These are phyloP conservation scores for Isabelozyma gotoi DNA, from an alignment of 805 yeast genomes.

Conservation along the genomic window DNA sequence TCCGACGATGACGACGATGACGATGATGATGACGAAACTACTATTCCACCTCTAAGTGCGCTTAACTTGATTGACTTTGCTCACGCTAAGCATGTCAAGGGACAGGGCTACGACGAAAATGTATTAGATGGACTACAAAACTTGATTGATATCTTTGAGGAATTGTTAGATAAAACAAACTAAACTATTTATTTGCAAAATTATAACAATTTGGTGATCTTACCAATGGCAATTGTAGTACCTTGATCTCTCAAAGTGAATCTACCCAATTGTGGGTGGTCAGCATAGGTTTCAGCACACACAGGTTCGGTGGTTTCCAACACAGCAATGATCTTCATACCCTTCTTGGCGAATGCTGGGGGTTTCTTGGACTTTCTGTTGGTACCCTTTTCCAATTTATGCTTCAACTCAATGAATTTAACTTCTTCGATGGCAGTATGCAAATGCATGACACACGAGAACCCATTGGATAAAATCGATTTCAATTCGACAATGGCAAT, in stretches of 20 bases:
- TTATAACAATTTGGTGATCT: conserved; percentile 81
- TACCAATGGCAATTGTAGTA: conserved; percentile 96
- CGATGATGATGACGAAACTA: conserved; percentile 39
- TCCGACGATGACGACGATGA: conserved; percentile 17
- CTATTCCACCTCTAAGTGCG: conserved; percentile 48
- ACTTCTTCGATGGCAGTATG: conserved; percentile 99
- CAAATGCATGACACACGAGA: conserved; percentile 97
- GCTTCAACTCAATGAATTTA: conserved; percentile 73
- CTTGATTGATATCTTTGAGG: conserved; percentile 46
- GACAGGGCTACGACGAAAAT: conserved; percentile 70
- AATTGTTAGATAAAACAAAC: conserved; percentile 8
- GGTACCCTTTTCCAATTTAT: conserved; percentile 94
- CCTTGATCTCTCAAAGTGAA: conserved; percentile 99
- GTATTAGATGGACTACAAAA: conserved; percentile 68
- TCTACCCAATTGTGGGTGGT: conserved; percentile 95
- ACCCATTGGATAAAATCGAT: conserved; percentile 92
- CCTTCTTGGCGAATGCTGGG: conserved; percentile 97
- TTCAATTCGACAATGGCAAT: conserved; percentile 95
- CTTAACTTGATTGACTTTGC: conserved; percentile 86
- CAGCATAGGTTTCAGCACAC: conserved; percentile 89
- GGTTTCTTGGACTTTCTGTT: conserved; percentile 95
- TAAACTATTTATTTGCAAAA: no score
- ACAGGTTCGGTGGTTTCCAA: conserved; percentile 84
- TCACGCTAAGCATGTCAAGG: conserved; percentile 66
- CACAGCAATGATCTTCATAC: conserved; percentile 95